These are phyloP conservation scores for Syzygium aqueum DNA, from an alignment of 345 rosid genomes.

Conservation along the genomic window DNA sequence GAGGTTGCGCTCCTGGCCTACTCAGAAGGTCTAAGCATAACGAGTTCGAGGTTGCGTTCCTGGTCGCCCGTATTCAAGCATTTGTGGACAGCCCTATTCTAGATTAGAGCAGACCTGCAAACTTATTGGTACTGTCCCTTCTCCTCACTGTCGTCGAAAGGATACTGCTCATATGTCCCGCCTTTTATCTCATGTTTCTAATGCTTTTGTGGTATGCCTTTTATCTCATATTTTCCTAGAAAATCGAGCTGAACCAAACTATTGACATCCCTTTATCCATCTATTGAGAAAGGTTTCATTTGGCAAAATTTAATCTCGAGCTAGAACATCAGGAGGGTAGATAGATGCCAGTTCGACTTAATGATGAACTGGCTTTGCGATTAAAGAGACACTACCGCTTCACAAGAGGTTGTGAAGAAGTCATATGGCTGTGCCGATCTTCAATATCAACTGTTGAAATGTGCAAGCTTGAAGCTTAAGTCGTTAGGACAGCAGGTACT, in stretches of 20 bases:
- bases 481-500: background rate
- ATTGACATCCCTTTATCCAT: background rate
- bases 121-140: background rate
- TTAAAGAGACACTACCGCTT: background rate
- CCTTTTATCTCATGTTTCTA: background rate
- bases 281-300: background rate
- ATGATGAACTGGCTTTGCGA: background rate
- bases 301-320: background rate
- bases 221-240: no score
- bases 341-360: background rate
- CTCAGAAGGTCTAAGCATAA: background rate
- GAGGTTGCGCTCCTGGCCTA: background rate
- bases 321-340: background rate
- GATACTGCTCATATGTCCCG: background rate
- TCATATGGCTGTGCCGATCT: background rate
- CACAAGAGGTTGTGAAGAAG: background rate
- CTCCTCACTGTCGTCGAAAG: background rate
- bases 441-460: background rate
- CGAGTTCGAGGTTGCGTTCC: background rate
- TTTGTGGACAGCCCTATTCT: background rate
- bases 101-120: background rate
- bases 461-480: background rate
- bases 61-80: background rate
- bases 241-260: no score
- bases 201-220: background rate